phyloP scores from a whole-genome alignment of 2,329 filamentous ascomycete genomes.

The Chaetomium olivaceum region DNA sequence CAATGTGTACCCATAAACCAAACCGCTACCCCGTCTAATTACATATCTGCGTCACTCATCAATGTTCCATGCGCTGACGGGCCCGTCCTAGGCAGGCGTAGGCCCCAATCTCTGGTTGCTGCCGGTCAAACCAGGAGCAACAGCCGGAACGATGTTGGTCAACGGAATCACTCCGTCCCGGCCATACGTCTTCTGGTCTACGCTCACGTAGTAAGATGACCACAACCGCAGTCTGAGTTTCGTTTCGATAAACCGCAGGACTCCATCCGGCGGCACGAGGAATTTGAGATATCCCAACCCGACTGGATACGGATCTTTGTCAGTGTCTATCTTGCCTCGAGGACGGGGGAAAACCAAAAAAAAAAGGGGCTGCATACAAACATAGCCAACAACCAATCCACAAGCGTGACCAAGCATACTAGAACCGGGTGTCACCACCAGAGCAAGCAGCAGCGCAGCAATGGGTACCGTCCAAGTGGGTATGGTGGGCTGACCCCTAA shows the following conservation, averaged over 20 bases:
- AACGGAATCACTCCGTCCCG: conserved; percentile 85
- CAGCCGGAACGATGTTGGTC: conserved; percentile 42
- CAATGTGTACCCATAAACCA: neutral
- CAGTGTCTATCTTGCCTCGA: neutral
- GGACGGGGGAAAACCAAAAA: neutral
- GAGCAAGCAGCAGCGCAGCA: conserved; percentile 71
- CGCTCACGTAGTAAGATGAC: conserved; percentile 87
- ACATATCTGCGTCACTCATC: conserved; percentile 15
- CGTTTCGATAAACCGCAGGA: conserved; percentile 82
- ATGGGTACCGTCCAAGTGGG: conserved; percentile 92
- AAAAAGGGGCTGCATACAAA: conserved; percentile 60
- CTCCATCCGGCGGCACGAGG: conserved; percentile 84
- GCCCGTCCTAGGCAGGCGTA: neutral
- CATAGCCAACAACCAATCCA: conserved; percentile 80
- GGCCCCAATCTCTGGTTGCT: conserved; percentile 69
- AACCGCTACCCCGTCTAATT: conserved; percentile 12
- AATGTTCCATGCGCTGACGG: neutral
- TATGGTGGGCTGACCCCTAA: conserved; percentile 61
- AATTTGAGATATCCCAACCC: conserved; percentile 87
- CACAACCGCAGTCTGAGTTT: conserved; percentile 83
- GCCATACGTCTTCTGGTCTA: conserved; percentile 95
- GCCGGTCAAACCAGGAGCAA: conserved; percentile 63
- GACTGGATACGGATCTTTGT: conserved; percentile 51
- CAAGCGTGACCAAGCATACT: conserved; percentile 86
- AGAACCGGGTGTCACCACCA: conserved; percentile 75